phyloP scores from a whole-genome alignment of 768 basidiomycete genomes.

The Mycena polygramma region DNA sequence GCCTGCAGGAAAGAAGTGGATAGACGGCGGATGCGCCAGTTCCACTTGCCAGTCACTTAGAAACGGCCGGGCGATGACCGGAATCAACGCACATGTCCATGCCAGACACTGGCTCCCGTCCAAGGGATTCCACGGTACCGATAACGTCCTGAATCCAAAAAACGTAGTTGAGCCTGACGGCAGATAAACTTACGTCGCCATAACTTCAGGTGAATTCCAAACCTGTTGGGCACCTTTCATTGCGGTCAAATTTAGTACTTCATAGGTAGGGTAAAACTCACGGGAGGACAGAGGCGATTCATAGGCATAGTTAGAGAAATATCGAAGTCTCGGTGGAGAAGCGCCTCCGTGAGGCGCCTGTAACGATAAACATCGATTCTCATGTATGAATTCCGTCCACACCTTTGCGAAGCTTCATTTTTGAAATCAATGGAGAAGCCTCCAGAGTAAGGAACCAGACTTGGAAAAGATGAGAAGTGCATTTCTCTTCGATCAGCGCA shows the following conservation, averaged over 20 bases:
- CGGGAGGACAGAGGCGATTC: conserved; percentile 90
- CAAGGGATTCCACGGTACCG: conserved; percentile 42
- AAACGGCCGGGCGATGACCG: background rate
- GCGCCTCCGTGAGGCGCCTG: conserved; percentile 84
- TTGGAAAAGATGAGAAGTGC: conserved; percentile 15
- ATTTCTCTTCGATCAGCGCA: background rate
- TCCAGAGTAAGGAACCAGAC: conserved; percentile 41
- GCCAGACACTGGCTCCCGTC: conserved; percentile 54
- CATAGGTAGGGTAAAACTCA: conserved; percentile 43
- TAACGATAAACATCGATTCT: background rate
- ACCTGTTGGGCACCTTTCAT: conserved; percentile 81
- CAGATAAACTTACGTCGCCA: background rate
- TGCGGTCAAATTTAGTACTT: background rate
- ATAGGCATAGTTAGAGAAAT: conserved; percentile 71
- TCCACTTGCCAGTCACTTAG: conserved; percentile 64
- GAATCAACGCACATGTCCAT: conserved; percentile 76
- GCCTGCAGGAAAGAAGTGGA: conserved; percentile 76
- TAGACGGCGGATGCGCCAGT: conserved; percentile 95
- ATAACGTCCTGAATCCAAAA: conserved; percentile 87
- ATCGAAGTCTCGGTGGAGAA: conserved; percentile 82
- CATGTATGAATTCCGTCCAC: conserved; percentile 15
- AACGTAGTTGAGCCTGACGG: conserved; percentile 83
- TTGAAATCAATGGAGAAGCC: conserved; percentile 76
- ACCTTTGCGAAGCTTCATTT: conserved; percentile 80
- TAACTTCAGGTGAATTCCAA: background rate